A percentile compares a stretch with the other conserved stretches of the same genome.
phyloP scores from a whole-genome alignment of 345 rosid genomes.

The Balakata baccata region DNA sequence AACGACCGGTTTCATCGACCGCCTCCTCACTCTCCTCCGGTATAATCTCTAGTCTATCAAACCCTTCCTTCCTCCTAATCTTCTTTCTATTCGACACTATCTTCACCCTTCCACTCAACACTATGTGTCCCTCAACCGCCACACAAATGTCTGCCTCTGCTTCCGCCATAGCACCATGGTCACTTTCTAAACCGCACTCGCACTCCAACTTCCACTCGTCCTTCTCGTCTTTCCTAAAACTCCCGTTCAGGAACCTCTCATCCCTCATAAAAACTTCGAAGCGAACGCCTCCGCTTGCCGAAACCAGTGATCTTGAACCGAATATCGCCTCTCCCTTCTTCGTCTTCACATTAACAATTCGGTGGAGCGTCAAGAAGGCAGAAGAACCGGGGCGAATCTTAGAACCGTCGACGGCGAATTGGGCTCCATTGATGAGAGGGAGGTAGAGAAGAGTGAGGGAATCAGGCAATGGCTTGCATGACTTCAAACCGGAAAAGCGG shows the following conservation, averaged over 20 bases:
- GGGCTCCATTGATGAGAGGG: slow-evolving; percentile 52
- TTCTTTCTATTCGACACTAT: slow-evolving; percentile 34
- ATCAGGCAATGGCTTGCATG: slow-evolving; percentile 35
- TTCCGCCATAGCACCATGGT: neutral
- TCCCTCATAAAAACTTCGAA: slow-evolving; percentile 65
- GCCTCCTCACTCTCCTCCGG: slow-evolving; percentile 63
- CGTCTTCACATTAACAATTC: slow-evolving; percentile 36
- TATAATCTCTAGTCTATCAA: slow-evolving; percentile 57
- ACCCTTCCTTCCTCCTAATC: slow-evolving; percentile 19
- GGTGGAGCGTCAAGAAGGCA: slow-evolving; percentile 64
- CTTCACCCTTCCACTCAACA: slow-evolving; percentile 44
- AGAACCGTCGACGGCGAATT: slow-evolving; percentile 54
- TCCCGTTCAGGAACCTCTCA: slow-evolving; percentile 61
- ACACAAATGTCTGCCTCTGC: slow-evolving; percentile 50
- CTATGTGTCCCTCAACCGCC: slow-evolving; percentile 53
- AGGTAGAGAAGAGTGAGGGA: slow-evolving; percentile 68
- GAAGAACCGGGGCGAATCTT: slow-evolving; percentile 52
- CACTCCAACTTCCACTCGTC: slow-evolving; percentile 60
- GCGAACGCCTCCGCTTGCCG: slow-evolving; percentile 52
- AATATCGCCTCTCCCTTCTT: slow-evolving; percentile 40
- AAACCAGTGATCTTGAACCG: slow-evolving; percentile 60
- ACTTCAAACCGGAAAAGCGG: slow-evolving; percentile 39
- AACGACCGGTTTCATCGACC: slow-evolving; percentile 14
- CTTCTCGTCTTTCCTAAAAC: slow-evolving; percentile 43
- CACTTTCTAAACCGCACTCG: slow-evolving; percentile 43